Conservation (phyloP, 1,284 basidiomycete genomes). For the Ganoderma lingzhi region DNA sequence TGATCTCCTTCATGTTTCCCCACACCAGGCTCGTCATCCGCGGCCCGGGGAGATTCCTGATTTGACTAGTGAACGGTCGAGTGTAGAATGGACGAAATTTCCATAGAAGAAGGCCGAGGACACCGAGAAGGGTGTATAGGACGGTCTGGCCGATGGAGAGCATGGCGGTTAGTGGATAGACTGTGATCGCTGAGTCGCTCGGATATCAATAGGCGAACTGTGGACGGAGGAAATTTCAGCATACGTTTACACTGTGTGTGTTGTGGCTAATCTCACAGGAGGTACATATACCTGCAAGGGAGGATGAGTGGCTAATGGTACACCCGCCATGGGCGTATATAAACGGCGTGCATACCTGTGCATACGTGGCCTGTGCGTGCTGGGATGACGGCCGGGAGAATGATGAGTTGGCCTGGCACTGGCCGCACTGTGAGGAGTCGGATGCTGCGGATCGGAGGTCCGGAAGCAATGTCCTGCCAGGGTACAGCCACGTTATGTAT, state of each 20-base stretch:
- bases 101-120: too few species aligned
- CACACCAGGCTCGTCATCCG: conserved; percentile 56
- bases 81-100: conserved; percentile 19
- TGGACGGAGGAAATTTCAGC: background rate
- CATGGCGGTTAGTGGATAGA: background rate
- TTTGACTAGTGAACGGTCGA: conserved; percentile 47
- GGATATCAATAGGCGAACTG: background rate
- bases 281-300: background rate
- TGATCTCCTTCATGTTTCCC: conserved; percentile 60
- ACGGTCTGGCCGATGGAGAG: background rate
- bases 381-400: background rate
- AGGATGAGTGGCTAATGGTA: background rate
- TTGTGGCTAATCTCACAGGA: background rate
- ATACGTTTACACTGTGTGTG: too few species aligned
- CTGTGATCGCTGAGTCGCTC: background rate
- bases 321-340: background rate
- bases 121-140: background rate
- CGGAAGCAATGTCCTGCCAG: background rate
- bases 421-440: background rate
- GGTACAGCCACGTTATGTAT: background rate
- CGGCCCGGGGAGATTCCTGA: conserved; percentile 60
- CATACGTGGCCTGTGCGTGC: background rate
- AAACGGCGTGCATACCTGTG: background rate
- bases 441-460: background rate
- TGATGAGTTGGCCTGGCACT: background rate